These are phyloP conservation scores for Penicillium verrucosum DNA, from an alignment of 2,329 filamentous ascomycete species.

Conservation along the genomic window DNA sequence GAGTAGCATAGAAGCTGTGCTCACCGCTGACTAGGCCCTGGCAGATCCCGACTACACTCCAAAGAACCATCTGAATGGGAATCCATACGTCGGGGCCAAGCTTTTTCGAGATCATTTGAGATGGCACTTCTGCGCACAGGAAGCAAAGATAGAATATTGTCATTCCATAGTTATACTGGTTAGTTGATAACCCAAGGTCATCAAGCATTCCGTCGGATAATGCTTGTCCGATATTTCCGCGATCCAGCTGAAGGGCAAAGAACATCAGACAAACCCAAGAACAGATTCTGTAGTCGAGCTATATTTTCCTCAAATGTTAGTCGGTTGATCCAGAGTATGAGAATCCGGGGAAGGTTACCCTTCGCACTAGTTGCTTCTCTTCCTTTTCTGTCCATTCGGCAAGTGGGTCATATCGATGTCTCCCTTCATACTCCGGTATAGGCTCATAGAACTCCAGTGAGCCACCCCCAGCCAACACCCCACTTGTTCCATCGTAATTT, in stretches of 20 bases:
- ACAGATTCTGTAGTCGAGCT: neutral
- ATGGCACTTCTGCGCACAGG: slow-evolving; percentile 53
- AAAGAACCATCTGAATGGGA: slow-evolving; percentile 50
- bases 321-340: too few species aligned
- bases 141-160: slow-evolving; percentile 56
- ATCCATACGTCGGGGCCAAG: slow-evolving; percentile 56
- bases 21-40: slow-evolving; percentile 49
- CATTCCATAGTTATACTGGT: slow-evolving; percentile 45
- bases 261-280: slow-evolving; percentile 19
- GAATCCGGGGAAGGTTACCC: slow-evolving; percentile 31
- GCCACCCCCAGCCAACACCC: neutral
- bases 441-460: slow-evolving; percentile 15
- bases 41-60: slow-evolving; percentile 33
- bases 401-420: slow-evolving; percentile 26
- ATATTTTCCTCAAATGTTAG: neutral
- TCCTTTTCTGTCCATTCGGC: slow-evolving; percentile 37
- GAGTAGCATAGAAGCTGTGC: slow-evolving; percentile 39
- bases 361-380: slow-evolving; percentile 47
- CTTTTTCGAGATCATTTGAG: slow-evolving; percentile 55
- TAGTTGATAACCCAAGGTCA: slow-evolving; percentile 33
- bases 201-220: slow-evolving; percentile 38
- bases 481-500: neutral
- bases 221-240: slow-evolving; percentile 36
- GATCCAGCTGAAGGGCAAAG: slow-evolving; percentile 34
- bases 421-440: slow-evolving; percentile 29